Percentiles rank a stretch among this genome's conserved stretches.
Evolutionary conservation across 2,329 filamentous ascomycete genomes (phyloP).

Genomic region (Trichophyton equinum): DNA sequence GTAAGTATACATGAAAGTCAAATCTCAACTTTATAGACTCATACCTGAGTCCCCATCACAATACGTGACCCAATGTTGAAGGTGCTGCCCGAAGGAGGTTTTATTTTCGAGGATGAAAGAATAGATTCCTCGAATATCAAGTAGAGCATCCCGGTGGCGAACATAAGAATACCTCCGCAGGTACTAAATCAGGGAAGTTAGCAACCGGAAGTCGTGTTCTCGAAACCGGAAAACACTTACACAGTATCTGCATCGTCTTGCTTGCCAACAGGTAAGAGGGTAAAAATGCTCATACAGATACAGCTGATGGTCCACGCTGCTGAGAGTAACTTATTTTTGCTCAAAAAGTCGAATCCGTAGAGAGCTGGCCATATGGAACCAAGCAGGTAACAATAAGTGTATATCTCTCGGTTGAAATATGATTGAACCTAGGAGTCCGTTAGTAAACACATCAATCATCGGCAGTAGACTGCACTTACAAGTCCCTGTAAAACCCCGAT

Average conservation of each 20-base stretch:
- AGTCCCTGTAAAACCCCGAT: slow-evolving; percentile 67
- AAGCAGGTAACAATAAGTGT: slow-evolving; percentile 65
- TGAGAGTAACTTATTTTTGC: slow-evolving; percentile 50
- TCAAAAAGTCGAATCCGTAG: slow-evolving; percentile 62
- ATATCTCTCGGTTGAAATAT: slow-evolving; percentile 81
- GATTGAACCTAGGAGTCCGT: slow-evolving; percentile 55
- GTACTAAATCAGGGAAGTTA: slow-evolving; percentile 39
- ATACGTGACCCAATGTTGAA: slow-evolving; percentile 27
- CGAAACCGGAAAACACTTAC: slow-evolving; percentile 37
- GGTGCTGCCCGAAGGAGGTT: slow-evolving; percentile 11
- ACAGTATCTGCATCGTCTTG: slow-evolving; percentile 63
- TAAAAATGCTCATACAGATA: slow-evolving; percentile 77
- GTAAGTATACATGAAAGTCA: slow-evolving; percentile 7
- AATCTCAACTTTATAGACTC: not conserved
- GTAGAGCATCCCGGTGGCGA: slow-evolving; percentile 61
- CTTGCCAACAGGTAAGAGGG: slow-evolving; percentile 76
- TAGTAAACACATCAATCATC: slow-evolving; percentile 3
- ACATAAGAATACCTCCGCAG: slow-evolving; percentile 66
- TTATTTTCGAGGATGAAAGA: slow-evolving; percentile 31
- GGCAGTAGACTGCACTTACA: slow-evolving; percentile 36
- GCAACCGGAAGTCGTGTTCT: not conserved
- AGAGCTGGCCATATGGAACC: slow-evolving; percentile 65
- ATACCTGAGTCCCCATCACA: slow-evolving; percentile 37
- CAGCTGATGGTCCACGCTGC: slow-evolving; percentile 66
- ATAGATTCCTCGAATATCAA: slow-evolving; percentile 63